Conservation (phyloP, 768 basidiomycete genomes). For the Suillus lakei region DNA sequence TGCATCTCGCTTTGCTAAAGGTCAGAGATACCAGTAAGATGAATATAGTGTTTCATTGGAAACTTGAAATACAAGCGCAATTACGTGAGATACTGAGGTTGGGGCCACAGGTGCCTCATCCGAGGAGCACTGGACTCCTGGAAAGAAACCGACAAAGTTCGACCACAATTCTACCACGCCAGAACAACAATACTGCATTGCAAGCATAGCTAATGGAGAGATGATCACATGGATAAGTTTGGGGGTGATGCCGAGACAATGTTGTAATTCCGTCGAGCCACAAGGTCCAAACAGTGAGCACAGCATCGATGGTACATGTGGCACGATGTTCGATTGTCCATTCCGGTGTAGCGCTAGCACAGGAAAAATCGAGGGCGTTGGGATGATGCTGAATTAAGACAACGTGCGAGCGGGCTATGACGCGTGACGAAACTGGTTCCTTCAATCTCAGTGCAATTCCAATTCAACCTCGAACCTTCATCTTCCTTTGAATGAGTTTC, state of each 20-base stretch:
- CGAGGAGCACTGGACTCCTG: background rate
- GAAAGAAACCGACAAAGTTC: slow-evolving; percentile 1
- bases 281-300: background rate
- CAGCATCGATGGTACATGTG: background rate
- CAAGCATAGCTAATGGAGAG: background rate
- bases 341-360: slow-evolving; percentile 7
- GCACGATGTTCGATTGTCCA: background rate
- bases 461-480: background rate
- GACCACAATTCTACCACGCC: background rate
- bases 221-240: slow-evolving; percentile 1
- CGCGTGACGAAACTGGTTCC: background rate
- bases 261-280: slow-evolving; percentile 4
- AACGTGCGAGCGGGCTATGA: slow-evolving; percentile 8
- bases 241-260: slow-evolving; percentile 1
- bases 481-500: background rate
- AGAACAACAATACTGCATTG: background rate
- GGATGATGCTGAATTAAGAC: background rate
- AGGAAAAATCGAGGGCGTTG: slow-evolving; percentile 1
- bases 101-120: background rate
- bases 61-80: background rate
- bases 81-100: background rate
- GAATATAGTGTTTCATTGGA: background rate
- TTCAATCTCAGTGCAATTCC: background rate
- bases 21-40: background rate
- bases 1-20: background rate